phyloP scores from a whole-genome alignment of 2,329 filamentous ascomycete species.

The Cordyceps cicadae region DNA sequence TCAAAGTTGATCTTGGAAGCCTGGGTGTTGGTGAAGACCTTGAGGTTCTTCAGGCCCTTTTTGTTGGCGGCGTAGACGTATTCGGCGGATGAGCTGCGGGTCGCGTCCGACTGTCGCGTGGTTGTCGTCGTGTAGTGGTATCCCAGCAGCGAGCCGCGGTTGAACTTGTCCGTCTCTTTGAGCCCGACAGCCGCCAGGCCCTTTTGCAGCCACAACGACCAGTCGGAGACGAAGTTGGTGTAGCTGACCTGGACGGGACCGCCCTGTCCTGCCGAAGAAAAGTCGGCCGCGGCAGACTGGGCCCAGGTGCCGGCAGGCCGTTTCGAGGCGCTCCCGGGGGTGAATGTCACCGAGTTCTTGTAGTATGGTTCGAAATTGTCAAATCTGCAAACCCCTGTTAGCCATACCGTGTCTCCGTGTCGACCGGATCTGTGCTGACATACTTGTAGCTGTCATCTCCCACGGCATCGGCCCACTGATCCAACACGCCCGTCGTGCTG shows the following conservation, averaged over 20 bases:
- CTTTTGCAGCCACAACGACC: constrained; percentile 17
- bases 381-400: neutral
- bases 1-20: constrained; percentile 39
- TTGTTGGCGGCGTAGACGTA: constrained; percentile 21
- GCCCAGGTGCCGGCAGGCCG: constrained; percentile 18
- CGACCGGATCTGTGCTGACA: constrained; percentile 8
- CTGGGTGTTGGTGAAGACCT: constrained; percentile 31
- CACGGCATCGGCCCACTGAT: constrained; percentile 21
- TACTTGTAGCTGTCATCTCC: constrained; percentile 22
- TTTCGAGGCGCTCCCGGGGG: constrained; percentile 10
- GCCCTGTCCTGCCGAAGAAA: constrained; percentile 15
- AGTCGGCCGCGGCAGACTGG: constrained; percentile 18
- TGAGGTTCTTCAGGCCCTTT: constrained; percentile 23
- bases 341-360: constrained; percentile 20
- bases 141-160: constrained; percentile 18
- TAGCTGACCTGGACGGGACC: constrained; percentile 22
- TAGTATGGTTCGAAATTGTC: constrained; percentile 20
- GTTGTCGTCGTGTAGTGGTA: constrained; percentile 19
- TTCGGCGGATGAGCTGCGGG: constrained; percentile 20
- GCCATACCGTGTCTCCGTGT: too few relatives aligned
- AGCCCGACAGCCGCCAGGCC: constrained; percentile 21
- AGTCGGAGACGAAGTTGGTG: constrained; percentile 19
- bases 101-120: constrained; percentile 15
- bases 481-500: constrained; percentile 23
- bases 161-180: constrained; percentile 16